Base-by-base conservation (phyloP, 495 filamentous ascomycete genomes). In the Cryomyces minteri region DNA sequence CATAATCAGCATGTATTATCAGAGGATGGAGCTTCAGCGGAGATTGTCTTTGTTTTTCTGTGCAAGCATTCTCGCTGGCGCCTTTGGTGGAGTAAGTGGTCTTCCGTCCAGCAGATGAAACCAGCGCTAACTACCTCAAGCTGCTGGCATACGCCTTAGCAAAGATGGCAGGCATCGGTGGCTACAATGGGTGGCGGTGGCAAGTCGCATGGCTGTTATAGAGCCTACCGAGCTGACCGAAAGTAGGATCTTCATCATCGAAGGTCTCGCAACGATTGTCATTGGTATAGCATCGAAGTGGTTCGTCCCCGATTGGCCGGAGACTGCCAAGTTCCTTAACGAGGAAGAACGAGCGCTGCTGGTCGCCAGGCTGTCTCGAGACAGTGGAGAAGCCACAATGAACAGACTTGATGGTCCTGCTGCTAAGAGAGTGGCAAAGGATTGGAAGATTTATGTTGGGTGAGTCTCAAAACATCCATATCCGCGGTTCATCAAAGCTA, bases 141-240 rank as follows among this genome's bases (percentile, higher is more conserved):
- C 58, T 80, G 9, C 66, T 81, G n/a, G 74, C 77, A 0, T 73
- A 71, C 45, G 75, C 64, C 4, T 67, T 79, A 34, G 65, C 64
- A 1, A 59, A 70, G 11, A 72, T 84, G 51, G 64, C 62, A 33
- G 73, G 72, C 5, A 54, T 69, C 9, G 59, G 54, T 5, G 70
- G 73, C 11, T 70, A 56, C 30, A 42, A 31, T 9, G 54, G 52
- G 14, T 57, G 54, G 54, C 40, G 41, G 4, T 48, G 46, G 46
- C 18, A 25, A 25, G 18, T 25, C 2, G 18, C 18, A 25, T 25
- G 18, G 40, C 40, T 25, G 29, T 7, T 7, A 28, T 40, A 7
- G 2, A 40, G 4, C 1, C 41, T 29, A 11, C 12, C n/a, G n/a
- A n/a, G 41, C 12, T 5, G 5, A n/a, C 9, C 29, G 9, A 43